These are phyloP conservation scores for Alternaria alternata DNA, from an alignment of 2,329 filamentous ascomycete species.

Conservation along the genomic window DNA sequence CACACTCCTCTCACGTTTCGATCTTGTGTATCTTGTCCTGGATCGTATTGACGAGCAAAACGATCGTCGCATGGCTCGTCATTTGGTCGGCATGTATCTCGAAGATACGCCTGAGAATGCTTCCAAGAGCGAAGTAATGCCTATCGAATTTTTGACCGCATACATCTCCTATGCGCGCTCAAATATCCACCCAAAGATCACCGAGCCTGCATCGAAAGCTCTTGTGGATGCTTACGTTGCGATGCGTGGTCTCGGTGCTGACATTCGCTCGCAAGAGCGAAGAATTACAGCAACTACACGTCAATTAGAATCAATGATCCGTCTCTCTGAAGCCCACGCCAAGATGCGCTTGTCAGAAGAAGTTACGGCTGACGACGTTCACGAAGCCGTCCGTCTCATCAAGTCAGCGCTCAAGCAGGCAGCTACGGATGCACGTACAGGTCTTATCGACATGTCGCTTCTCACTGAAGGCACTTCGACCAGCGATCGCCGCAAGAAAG, in stretches of 20 bases:
- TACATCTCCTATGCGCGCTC: conserved; percentile 97
- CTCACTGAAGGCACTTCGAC: conserved; percentile 93
- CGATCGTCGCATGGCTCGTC: conserved; percentile 87
- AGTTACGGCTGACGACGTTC: conserved; percentile 83
- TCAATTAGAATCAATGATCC: conserved; percentile 98
- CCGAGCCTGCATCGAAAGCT: conserved; percentile 79
- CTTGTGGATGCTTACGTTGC: conserved; percentile 88
- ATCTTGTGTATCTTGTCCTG: conserved; percentile 94
- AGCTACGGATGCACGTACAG: conserved; percentile 89
- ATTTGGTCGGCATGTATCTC: conserved; percentile 94
- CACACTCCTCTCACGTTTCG: conserved; percentile 93
- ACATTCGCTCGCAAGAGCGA: conserved; percentile 81
- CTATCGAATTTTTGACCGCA: conserved; percentile 91
- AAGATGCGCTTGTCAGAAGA: conserved; percentile 88
- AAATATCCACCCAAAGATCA: conserved; percentile 83
- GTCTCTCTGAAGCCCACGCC: conserved; percentile 92
- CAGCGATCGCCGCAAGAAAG: conserved; percentile 81
- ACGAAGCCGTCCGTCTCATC: conserved; percentile 91
- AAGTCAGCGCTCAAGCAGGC: conserved; percentile 94
- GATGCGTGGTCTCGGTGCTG: conserved; percentile 87
- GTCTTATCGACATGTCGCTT: conserved; percentile 95
- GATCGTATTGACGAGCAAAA: conserved; percentile 91
- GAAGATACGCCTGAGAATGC: conserved; percentile 93
- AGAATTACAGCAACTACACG: conserved; percentile 97
- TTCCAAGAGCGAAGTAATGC: conserved; percentile 75